phyloP scores from a whole-genome alignment of 2,329 filamentous ascomycete species.

The Aureobasidium sp. region DNA sequence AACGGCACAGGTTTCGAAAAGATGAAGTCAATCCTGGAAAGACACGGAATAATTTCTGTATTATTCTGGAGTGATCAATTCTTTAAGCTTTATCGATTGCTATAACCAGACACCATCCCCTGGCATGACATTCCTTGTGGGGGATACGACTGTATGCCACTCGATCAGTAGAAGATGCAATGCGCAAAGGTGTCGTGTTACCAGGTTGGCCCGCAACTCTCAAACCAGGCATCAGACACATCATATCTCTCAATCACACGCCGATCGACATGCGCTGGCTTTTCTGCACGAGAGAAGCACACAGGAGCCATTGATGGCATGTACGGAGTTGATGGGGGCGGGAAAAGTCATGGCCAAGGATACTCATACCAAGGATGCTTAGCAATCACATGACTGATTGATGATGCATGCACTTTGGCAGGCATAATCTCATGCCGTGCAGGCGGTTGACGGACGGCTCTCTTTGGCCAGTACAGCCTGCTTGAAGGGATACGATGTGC shows the following conservation, averaged over 20 bases:
- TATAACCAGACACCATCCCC: not conserved
- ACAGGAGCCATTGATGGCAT: not conserved
- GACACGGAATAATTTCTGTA: constrained; percentile 83
- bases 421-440: not conserved
- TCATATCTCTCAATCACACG: not conserved
- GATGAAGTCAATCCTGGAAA: constrained; percentile 67
- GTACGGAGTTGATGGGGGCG: not conserved
- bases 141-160: not conserved
- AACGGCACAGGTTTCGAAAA: constrained; percentile 54
- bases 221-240: not conserved
- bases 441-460: not conserved
- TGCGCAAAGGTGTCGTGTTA: not conserved
- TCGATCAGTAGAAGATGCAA: not conserved
- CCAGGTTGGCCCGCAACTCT: not conserved
- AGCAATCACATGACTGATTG: not conserved
- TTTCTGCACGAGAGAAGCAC: not conserved
- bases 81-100: not conserved
- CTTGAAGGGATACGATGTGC: not conserved
- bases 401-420: not conserved
- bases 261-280: not conserved
- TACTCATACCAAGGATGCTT: not conserved
- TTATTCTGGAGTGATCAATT: constrained; percentile 51
- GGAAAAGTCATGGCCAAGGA: not conserved
- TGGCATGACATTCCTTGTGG: not conserved
- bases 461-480: not conserved